A percentile compares a stretch with the other conserved stretches of the same genome.
phyloP scores from a whole-genome alignment of 2,329 filamentous ascomycete species.

The Endocalyx cinctus region DNA sequence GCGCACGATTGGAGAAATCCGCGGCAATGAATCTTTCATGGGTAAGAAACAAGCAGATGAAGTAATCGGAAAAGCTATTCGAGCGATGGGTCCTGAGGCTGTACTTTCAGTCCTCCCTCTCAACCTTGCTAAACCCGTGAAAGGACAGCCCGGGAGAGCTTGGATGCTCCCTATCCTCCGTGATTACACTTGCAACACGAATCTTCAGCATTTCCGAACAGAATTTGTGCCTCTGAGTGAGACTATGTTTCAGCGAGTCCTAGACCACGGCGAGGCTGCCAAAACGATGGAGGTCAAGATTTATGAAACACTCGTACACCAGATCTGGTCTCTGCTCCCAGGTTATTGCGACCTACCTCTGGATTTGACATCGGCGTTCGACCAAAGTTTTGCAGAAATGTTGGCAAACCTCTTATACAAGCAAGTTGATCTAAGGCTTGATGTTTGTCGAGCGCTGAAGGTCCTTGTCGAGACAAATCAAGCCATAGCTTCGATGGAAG shows the following conservation, averaged over 20 bases:
- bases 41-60: conserved; percentile 94
- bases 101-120: conserved; percentile 79
- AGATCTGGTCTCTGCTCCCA: conserved; percentile 90
- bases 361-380: conserved; percentile 71
- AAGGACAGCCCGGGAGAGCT: conserved; percentile 77
- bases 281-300: conserved; percentile 98
- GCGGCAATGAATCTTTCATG: conserved; percentile 80
- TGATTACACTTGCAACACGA: conserved; percentile 85
- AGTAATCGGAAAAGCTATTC: conserved; percentile 81
- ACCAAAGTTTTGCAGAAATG: conserved; percentile 84
- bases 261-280: conserved; percentile 74
- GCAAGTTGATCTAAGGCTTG: conserved; percentile 79
- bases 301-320: conserved; percentile 83
- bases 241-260: conserved; percentile 79
- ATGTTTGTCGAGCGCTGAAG: conserved; percentile 82
- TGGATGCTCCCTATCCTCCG: conserved; percentile 93
- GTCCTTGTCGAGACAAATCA: conserved; percentile 89
- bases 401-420: conserved; percentile 89
- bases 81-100: conserved; percentile 82
- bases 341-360: conserved; percentile 92
- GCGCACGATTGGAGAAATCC: conserved; percentile 77
- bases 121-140: conserved; percentile 73
- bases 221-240: conserved; percentile 90
- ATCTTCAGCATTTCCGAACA: conserved; percentile 75
- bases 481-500: conserved; percentile 66